Evolutionary conservation across 1,139 yeast species (phyloP), one percentile per base, ranked within the genome.

Genomic region (Blastobotrys elegans): DNA sequence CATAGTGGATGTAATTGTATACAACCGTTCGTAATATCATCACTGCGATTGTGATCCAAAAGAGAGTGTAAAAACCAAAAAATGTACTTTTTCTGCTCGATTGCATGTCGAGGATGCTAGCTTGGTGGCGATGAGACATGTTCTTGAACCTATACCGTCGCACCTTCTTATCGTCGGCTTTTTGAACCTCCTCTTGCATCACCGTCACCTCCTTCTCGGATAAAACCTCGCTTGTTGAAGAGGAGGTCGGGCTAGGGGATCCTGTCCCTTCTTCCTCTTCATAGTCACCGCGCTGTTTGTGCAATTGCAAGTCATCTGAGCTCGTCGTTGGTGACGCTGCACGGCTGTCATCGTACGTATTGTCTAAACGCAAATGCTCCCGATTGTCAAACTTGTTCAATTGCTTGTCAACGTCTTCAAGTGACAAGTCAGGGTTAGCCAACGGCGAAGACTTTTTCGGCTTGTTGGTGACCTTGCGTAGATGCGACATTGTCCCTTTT

Each of bases 21-120:
- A 61, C 48, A 29, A 62, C 52, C 2, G 62, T 58, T 30, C 66
- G 57, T 26, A 55, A 17, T n/a, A 64, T 54, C 36, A 56, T 44
- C 8, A 66, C 54, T 10, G 60, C 66, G 2, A 64, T 54, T 2
- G 61, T 56, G 17, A 66, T 57, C 71, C 71, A 67, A 49, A 67
- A 62, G 50, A 67, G 57, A 1, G 68, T 67, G 50, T 62, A 68
- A 51, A 68, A 67, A 18, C 72, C 72, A 43, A 60, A 65, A 44
- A 68, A 66, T 4, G 54, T 49, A 10, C 66, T 56, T 34, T 53
- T 43, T 26, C 53, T 46, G 56, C 66, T 56, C 2, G 59, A 53
- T 38, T 59, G 53, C 39, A 49, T 40, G 29, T 61, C 65, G 17
- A 61, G 46, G 22, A 61, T 56, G 24, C 61, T 56, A 7, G 52